These are phyloP conservation scores for Backusella australiensis DNA, from an alignment of 192 early-diverging fungal species.

Conservation along the genomic window DNA sequence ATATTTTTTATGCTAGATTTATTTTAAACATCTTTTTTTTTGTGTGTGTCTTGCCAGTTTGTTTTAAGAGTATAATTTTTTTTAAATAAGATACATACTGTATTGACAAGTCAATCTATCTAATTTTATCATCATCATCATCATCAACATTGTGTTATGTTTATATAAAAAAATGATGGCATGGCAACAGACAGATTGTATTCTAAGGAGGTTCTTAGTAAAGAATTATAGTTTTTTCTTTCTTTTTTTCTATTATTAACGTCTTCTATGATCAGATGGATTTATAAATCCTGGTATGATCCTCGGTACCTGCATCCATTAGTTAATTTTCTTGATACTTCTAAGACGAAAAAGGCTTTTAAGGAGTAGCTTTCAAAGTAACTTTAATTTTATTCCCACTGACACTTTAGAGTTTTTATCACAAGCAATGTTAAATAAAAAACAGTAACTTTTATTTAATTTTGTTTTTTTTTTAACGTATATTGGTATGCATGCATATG, in stretches of 20 bases:
- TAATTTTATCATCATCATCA: not conserved
- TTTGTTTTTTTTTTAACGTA: not conserved
- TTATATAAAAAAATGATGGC: not conserved
- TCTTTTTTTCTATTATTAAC: not conserved
- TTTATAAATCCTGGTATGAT: not conserved
- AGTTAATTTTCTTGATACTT: not conserved
- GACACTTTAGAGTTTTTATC: not conserved
- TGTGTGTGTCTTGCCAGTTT: not conserved
- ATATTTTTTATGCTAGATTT: not conserved
- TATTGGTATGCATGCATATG: not conserved
- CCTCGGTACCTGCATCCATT: too few relatives aligned
- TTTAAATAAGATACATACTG: not conserved
- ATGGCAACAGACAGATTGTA: not conserved
- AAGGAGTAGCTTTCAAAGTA: not conserved
- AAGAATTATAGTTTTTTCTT: not conserved
- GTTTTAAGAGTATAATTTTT: not conserved
- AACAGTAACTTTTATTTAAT: conserved; percentile 1
- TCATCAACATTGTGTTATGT: not conserved
- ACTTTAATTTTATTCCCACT: not conserved
- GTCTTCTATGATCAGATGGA: not conserved
- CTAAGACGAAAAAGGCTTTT: not conserved
- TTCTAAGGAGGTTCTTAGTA: not conserved
- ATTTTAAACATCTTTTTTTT: not conserved
- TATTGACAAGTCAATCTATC: not conserved
- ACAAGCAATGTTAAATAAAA: not conserved